These are phyloP conservation scores for Iris pallida DNA, from an alignment of 116 monocot genomes.

Conservation along the genomic window DNA sequence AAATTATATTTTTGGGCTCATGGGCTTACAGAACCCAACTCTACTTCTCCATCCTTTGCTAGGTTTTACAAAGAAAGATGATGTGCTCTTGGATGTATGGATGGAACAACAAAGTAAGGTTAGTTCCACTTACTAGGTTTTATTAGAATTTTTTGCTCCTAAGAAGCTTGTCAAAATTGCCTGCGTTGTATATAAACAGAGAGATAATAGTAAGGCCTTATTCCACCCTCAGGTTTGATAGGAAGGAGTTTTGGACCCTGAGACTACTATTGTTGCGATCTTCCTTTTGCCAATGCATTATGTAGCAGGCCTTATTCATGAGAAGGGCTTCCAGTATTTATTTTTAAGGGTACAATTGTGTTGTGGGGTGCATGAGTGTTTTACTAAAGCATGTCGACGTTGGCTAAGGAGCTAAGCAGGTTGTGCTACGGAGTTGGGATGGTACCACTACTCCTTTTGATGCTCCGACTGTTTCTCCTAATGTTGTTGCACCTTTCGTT, in stretches of 20 bases:
- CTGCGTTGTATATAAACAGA: background rate
- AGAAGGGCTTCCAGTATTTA: too few relatives aligned
- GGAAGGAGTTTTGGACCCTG: slow-evolving; percentile 92
- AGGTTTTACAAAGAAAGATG: slow-evolving; percentile 93
- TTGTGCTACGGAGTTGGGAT: too few relatives aligned
- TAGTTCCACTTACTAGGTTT: slow-evolving; percentile 1
- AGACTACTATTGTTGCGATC: slow-evolving; percentile 86
- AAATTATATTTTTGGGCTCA: too few relatives aligned
- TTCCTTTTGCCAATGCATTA: slow-evolving; percentile 99
- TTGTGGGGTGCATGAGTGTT: too few relatives aligned
- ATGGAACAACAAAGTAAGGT: slow-evolving; percentile 99
- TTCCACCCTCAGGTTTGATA: slow-evolving; percentile 67
- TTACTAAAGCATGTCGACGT: too few relatives aligned
- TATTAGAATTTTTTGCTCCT: background rate
- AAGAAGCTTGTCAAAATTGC: background rate
- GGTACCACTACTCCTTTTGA: too few relatives aligned
- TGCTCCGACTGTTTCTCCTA: too few relatives aligned
- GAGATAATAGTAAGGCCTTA: too few relatives aligned
- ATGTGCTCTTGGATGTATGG: slow-evolving; percentile 86
- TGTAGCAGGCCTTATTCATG: too few relatives aligned
- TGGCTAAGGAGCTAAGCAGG: too few relatives aligned
- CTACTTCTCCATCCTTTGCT: slow-evolving; percentile 91
- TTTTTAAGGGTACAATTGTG: too few relatives aligned
- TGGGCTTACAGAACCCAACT: slow-evolving; percentile 95
- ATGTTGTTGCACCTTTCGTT: too few relatives aligned